Base-by-base conservation (phyloP, 2,329 filamentous ascomycete genomes). In the Microascus cirrosus region DNA sequence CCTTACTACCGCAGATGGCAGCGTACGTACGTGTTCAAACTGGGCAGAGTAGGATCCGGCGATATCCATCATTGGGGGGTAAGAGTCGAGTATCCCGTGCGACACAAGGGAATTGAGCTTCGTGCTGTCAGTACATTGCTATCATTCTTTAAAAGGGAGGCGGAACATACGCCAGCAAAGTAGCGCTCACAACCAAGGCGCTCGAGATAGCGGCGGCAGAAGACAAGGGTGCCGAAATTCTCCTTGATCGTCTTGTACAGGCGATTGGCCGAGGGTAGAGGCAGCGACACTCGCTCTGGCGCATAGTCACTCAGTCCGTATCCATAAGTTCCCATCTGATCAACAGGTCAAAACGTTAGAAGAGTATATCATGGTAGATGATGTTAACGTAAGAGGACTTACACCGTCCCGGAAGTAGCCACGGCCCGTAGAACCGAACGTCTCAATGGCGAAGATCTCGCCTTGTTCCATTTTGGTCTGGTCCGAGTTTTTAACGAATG, bases 381-480 rank as follows among this genome's bases (percentile, higher is more conserved):
- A n/a, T 32, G 3, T 1, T 20, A 8, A 18, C 28, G 2, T 0
- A 0, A 15, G 11, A 1, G 20, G 1, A 94, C 89, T 65, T 95
- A 45, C 39, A 45, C 39, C 90, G 67, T 96, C 87, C 62, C 81
- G 76, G 54, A 91, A 85, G 65, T 85, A 86, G 58, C 87, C 88
- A 67, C 86, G 89, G 61, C 73, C 88, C 35, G 88, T 92, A 66
- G 84, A 89, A 54, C 88, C 88, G 66, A 92, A 92, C 1, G 88
- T 92, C 72, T 92, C 88, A 64, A 92, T 90, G 58, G 88, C 88
- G 69, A 90, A 92, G 7, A 86, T 82, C 67, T 92, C 88, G 50
- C 87, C 87, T 70, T 92, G 88, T 72, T 92, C 88, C 88, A 92
- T 92, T 76, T 90, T 90, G 15, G 86, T 90, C 65, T 84, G 82